Evolutionary conservation across 805 yeast genomes (phyloP), one percentile per base, ranked within the genome.

Genomic region (Barnettozyma sucrosica): DNA sequence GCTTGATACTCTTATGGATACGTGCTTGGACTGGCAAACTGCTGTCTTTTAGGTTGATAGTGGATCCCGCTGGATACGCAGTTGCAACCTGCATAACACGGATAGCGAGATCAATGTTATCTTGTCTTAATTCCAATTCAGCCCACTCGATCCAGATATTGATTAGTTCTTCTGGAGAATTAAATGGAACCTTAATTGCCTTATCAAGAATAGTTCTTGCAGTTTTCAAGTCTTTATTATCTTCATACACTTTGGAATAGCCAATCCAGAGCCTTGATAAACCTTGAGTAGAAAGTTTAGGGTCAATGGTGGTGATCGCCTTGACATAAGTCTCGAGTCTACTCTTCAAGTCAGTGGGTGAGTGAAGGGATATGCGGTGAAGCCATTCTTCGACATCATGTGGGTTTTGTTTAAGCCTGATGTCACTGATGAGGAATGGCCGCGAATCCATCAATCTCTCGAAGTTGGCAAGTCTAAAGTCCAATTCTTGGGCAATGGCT

Each of bases 131-230:
- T 50, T 83, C 84, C 64, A 79, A 66, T 48, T 85, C 85, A 6
- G 84, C 71, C 96, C 97, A 90, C 16, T 73, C 75, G n/a, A 78
- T 67, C 76, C 89, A 86, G 7, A 90, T 63, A 3, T 74, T 75
- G 2, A 82, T 85, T 19, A 89, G 65, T 50, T 89, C 96, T 20
- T 77, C 76, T 0, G 79, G 66, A 14, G 72, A 65, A 23, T 68
- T 73, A 64, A 75, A 89, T 6, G 89, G 90, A 0, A 89, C 90
- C 47, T 80, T 79, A 1, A 79, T 68, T 0, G 92, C 83, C 43
- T 81, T 81, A 33, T 79, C 77, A 47, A 75, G 77, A 6, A 89
- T 75, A 16, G 76, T 69, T 52, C 85, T 66, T 1, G 90, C 89
- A 0, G 85, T 77, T 16, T 67, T 69, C 10, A 73, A 52, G 54